Percentiles rank a stretch among this genome's conserved stretches.
phyloP scores from a whole-genome alignment of 192 early-diverging fungal species.

The Powellomyces hirtus region DNA sequence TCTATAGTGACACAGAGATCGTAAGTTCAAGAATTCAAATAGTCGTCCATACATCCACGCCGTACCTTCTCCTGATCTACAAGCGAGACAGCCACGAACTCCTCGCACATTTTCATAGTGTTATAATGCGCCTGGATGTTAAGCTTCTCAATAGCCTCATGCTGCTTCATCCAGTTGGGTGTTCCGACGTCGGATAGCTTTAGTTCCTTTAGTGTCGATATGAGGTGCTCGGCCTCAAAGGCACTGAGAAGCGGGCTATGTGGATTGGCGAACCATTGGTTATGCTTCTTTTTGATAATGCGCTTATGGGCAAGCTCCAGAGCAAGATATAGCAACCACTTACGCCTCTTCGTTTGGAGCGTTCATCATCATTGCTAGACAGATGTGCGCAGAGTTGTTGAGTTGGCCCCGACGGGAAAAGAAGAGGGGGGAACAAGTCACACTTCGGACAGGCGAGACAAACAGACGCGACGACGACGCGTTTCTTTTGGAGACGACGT shows the following conservation, averaged over 20 bases:
- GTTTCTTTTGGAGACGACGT: too few species aligned
- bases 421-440: too few species aligned
- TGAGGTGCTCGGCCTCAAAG: constrained; percentile 30
- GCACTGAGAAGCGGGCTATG: constrained; percentile 11
- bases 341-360: not conserved
- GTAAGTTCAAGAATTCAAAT: too few species aligned
- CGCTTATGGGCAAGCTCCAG: too few species aligned
- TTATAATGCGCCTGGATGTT: constrained; percentile 56
- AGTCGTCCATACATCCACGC: not conserved
- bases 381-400: too few species aligned
- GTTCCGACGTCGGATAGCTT: constrained; percentile 30
- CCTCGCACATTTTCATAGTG: constrained; percentile 36
- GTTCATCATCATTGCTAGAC: not conserved
- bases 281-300: too few species aligned
- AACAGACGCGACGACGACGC: too few species aligned
- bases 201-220: constrained; percentile 21
- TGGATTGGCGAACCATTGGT: not conserved
- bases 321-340: too few species aligned
- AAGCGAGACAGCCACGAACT: constrained; percentile 45
- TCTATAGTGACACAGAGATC: too few species aligned
- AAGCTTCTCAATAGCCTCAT: constrained; percentile 42
- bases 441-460: too few species aligned
- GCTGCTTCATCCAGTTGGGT: constrained; percentile 42
- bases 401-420: too few species aligned
- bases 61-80: constrained; percentile 41